Base-by-base conservation (phyloP, 257 asterid species). In the Striga asiatica region DNA sequence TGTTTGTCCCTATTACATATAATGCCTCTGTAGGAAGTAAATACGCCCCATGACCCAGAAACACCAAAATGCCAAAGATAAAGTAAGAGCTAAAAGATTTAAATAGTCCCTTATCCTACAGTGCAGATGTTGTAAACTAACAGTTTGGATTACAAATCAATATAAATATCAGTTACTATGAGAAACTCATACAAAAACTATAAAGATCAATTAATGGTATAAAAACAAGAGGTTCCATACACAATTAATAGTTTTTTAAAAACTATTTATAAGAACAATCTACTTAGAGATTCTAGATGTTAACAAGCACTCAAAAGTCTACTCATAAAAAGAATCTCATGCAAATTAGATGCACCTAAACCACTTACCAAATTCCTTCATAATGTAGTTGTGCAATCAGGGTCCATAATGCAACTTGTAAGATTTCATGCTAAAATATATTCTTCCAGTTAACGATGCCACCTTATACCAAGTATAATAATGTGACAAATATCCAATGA, bases 141-240 rank as follows among this genome's bases (percentile, higher is more conserved):
- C 43, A 7, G 29, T 48, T 29, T 13, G 32, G 37, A 18, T 45
- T 13, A 41, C 34, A 37, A 46, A 41, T 64, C 23, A 50, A 8
- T 29, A 53, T 21, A 21, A 50, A 47, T 31, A 54, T 13, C 58
- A 56, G 39, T 53, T 39, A 60, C 56, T 54, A 21, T 20, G 56
- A 55, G 3, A 28, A 24, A 19, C 54, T 42, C 32, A 31, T 2
- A 37, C 5, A 4, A 22, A 25, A 18, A 12, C 8, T n/a, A n/a
- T n/a, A n/a, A 11, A 37, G 48, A 21, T 39, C 25, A 17, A 16
- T 32, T 34, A 23, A 29, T 21, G 35, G 1, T 13, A 42, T 38
- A n/a, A n/a, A 6, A 48, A 45, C 16, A 49, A 49, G 25, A n/a
- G n/a, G n/a, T n/a, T n/a, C n/a, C n/a, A n/a, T n/a, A n/a, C n/a